Evolutionary conservation across 2,329 filamentous ascomycete genomes (phyloP).

Genomic region (Metarhizium humberi): DNA sequence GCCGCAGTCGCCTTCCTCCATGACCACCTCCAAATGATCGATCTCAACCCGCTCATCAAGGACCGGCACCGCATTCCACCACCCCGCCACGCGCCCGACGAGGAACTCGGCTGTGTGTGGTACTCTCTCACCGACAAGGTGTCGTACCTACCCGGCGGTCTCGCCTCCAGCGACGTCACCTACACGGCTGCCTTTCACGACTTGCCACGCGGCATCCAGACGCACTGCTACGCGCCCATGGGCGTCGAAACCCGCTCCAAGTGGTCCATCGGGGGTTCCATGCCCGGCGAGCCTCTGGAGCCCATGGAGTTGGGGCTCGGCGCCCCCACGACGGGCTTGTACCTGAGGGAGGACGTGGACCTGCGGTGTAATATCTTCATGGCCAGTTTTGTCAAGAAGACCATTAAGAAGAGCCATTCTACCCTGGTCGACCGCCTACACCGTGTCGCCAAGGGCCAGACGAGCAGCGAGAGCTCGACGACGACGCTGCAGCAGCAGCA

Average conservation of each 20-base stretch:
- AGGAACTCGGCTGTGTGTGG: conserved; percentile 68
- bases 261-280: conserved; percentile 66
- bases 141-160: conserved; percentile 59
- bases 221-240: conserved; percentile 74
- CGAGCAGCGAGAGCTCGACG: background rate
- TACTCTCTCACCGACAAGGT: conserved; percentile 73
- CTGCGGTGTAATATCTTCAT: conserved; percentile 71
- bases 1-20: conserved; percentile 69
- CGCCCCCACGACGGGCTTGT: conserved; percentile 60
- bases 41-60: conserved; percentile 75
- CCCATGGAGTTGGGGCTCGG: conserved; percentile 57
- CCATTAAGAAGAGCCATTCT: conserved; percentile 66
- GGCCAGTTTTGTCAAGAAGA: conserved; percentile 70
- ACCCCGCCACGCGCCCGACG: conserved; percentile 54
- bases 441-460: background rate
- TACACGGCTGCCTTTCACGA: conserved; percentile 80
- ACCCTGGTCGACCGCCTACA: conserved; percentile 57
- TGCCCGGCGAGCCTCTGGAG: conserved; percentile 60
- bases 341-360: conserved; percentile 77
- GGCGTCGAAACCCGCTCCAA: conserved; percentile 70
- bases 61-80: conserved; percentile 60
- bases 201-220: conserved; percentile 62
- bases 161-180: conserved; percentile 56
- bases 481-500: background rate
- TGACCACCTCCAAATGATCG: conserved; percentile 74